Percentiles rank a stretch among this genome's conserved stretches.
phyloP scores from a whole-genome alignment of 805 yeast species.

The Teunomyces pallodes region DNA sequence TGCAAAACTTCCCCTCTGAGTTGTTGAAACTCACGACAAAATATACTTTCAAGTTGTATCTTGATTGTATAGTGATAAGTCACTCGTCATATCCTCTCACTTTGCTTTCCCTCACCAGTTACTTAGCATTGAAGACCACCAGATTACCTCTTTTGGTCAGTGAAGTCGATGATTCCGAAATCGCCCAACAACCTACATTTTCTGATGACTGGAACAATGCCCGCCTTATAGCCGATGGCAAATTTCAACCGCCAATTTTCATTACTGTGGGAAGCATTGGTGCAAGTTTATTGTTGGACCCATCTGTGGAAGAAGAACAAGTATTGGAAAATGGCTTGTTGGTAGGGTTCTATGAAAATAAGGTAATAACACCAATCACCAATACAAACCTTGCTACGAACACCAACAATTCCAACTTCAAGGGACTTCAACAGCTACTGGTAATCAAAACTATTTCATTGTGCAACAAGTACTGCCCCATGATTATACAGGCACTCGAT shows the following conservation, averaged over 20 bases:
- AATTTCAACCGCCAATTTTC: constrained; percentile 68
- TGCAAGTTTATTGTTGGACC: constrained; percentile 69
- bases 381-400: constrained; percentile 61
- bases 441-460: constrained; percentile 55
- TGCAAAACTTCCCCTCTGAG: constrained; percentile 50
- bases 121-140: constrained; percentile 78
- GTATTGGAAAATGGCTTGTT: constrained; percentile 83
- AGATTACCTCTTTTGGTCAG: constrained; percentile 70
- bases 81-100: constrained; percentile 80
- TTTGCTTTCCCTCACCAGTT: constrained; percentile 73
- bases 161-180: constrained; percentile 60
- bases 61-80: constrained; percentile 79
- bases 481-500: constrained; percentile 60
- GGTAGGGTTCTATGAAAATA: constrained; percentile 66
- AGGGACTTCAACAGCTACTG: constrained; percentile 51
- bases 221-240: constrained; percentile 39
- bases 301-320: constrained; percentile 83
- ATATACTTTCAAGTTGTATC: constrained; percentile 71
- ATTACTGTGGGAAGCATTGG: constrained; percentile 79
- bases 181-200: constrained; percentile 88
- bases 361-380: constrained; percentile 69
- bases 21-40: constrained; percentile 64
- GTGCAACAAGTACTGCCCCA: constrained; percentile 58
- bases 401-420: constrained; percentile 43
- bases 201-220: constrained; percentile 82